A percentile compares a stretch with the other conserved stretches of the same genome.
Evolutionary conservation across 768 basidiomycete genomes (phyloP).

Genomic region (Amanita polypyramis): DNA sequence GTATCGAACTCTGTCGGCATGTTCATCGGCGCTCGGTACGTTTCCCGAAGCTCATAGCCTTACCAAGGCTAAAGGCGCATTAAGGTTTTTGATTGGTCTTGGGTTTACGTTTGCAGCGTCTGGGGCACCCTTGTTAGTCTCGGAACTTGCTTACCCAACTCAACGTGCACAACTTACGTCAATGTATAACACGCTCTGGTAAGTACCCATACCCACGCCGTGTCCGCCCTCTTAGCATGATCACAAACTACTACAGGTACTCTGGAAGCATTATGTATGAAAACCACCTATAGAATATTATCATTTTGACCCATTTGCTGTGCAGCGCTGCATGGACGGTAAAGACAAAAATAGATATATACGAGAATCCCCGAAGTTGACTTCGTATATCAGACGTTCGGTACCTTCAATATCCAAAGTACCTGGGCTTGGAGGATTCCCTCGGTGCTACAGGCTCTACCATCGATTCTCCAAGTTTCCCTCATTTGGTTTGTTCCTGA

Average conservation of each 20-base stretch:
- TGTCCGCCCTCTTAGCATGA: neutral
- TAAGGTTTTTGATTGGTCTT: conserved; percentile 51
- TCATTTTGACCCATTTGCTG: neutral
- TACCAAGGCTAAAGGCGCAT: neutral
- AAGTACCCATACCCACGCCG: neutral
- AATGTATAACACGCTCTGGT: conserved; percentile 64
- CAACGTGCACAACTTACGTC: conserved; percentile 66
- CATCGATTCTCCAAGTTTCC: conserved; percentile 47
- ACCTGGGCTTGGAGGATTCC: conserved; percentile 70
- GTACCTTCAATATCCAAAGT: conserved; percentile 48
- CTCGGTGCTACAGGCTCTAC: conserved; percentile 50
- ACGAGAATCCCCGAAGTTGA: neutral
- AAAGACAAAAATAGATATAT: conserved; percentile 5
- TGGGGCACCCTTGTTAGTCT: conserved; percentile 65
- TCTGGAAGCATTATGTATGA: conserved; percentile 56
- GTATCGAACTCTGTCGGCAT: conserved; percentile 48
- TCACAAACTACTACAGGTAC: conserved; percentile 22
- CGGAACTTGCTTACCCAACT: conserved; percentile 63
- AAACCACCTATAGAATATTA: conserved; percentile 4
- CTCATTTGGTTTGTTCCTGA: conserved; percentile 60
- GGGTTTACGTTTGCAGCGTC: conserved; percentile 57
- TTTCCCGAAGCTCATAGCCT: conserved; percentile 3
- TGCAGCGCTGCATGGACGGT: conserved; percentile 53
- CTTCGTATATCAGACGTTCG: conserved; percentile 35
- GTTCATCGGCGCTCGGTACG: conserved; percentile 58